Conservation (phyloP, 768 basidiomycete genomes). For the Cystobasidiopsis lactophilus region DNA sequence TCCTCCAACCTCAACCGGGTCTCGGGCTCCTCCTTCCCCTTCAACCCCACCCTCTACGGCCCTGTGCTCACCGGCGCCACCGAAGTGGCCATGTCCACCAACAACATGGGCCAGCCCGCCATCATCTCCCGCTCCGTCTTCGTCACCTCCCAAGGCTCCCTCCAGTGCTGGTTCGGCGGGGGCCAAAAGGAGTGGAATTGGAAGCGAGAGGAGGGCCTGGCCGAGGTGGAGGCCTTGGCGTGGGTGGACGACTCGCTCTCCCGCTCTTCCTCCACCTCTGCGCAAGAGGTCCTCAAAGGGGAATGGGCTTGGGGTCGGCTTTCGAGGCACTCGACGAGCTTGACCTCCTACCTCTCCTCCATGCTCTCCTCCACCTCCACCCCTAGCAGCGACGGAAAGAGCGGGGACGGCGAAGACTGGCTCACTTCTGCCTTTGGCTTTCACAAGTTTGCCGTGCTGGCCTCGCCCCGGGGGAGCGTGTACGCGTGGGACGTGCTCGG, state of each 20-base stretch:
- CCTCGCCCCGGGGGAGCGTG: conserved; percentile 2
- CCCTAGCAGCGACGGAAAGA: too few species aligned
- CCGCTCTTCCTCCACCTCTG: background rate
- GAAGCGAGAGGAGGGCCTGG: conserved; percentile 6
- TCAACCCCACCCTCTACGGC: background rate
- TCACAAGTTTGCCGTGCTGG: conserved; percentile 6
- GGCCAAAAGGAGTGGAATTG: conserved; percentile 1
- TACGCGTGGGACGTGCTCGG: conserved; percentile 5
- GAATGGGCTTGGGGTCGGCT: too few species aligned
- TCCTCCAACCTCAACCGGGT: background rate
- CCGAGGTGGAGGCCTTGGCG: background rate
- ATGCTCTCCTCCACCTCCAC: background rate
- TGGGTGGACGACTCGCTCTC: background rate
- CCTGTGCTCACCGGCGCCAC: background rate
- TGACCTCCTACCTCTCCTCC: background rate
- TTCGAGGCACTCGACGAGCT: background rate
- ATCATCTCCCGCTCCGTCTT: background rate
- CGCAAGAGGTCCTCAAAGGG: too few species aligned
- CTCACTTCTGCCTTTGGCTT: conserved; percentile 8
- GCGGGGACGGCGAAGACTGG: conserved; percentile 4
- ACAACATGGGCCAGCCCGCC: background rate
- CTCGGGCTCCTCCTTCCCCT: conserved; percentile 5
- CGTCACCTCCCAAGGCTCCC: conserved; percentile 1
- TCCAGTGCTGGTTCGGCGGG: conserved; percentile 9
- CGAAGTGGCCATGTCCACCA: conserved; percentile 1